Conservation (phyloP, 129 eudicot species). For the Flaveria sonorensis region DNA sequence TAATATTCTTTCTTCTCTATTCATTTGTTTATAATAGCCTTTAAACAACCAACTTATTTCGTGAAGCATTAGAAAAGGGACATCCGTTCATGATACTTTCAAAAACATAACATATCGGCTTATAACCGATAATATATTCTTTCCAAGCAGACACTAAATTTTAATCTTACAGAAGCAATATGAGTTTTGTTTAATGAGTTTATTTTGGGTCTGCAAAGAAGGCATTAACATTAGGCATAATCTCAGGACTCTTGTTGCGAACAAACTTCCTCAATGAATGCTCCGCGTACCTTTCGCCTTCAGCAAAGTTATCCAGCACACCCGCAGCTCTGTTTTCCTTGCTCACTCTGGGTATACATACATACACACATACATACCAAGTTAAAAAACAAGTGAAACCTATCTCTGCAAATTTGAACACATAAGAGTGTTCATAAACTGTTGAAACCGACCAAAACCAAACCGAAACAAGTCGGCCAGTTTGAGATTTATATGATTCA, state of each 20-base stretch:
- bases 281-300: conserved; percentile 81
- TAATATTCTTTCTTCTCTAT: no score
- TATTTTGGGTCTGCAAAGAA: conserved; percentile 75
- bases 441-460: no score
- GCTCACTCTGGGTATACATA: conserved; percentile 49
- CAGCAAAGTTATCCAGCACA: conserved; percentile 73
- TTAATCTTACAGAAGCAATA: conserved; percentile 23
- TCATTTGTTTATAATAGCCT: not conserved
- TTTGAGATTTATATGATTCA: no score
- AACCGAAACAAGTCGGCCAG: no score
- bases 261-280: conserved; percentile 80
- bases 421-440: no score
- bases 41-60: conserved; percentile 2
- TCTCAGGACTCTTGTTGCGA: conserved; percentile 68
- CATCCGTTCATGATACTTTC: not conserved
- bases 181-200: conserved; percentile 8
- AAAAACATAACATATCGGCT: not conserved
- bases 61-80: not conserved
- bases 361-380: not conserved
- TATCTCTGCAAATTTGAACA: no score
- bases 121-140: not conserved
- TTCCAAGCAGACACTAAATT: conserved; percentile 21
- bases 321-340: conserved; percentile 92
- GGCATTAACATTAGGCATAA: conserved; percentile 76
- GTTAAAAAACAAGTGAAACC: not conserved